phyloP scores from a whole-genome alignment of 371 early-diverging fungal species.

The Mucor lusitanicus region DNA sequence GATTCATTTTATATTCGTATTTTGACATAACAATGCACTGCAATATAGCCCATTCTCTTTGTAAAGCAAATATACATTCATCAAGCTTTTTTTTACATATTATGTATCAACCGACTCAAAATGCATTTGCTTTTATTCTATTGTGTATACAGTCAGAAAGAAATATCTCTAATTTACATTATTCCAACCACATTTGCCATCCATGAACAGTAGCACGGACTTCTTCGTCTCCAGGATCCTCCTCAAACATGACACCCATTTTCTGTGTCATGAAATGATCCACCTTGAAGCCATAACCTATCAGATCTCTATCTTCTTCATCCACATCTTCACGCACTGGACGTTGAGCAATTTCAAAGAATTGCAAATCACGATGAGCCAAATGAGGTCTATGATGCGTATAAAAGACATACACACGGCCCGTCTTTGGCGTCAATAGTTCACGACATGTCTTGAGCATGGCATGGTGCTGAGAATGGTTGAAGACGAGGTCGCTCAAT shows the following conservation, averaged over 20 bases:
- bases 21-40: too few species aligned
- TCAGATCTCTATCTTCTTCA: conserved; percentile 52
- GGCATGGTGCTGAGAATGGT: conserved; percentile 80
- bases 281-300: conserved; percentile 71
- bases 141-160: background rate
- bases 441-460: conserved; percentile 70
- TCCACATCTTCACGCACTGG: conserved; percentile 37
- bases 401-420: conserved; percentile 67
- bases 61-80: too few species aligned
- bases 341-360: conserved; percentile 76
- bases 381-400: conserved; percentile 73
- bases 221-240: conserved; percentile 80
- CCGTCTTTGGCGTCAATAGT: conserved; percentile 60
- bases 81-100: too few species aligned
- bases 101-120: too few species aligned
- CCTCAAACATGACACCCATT: conserved; percentile 86
- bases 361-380: conserved; percentile 77
- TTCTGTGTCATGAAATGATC: conserved; percentile 70
- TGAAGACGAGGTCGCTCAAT: conserved; percentile 90
- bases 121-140: background rate
- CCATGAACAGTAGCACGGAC: conserved; percentile 88
- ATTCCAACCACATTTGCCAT: conserved; percentile 55
- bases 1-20: too few species aligned
- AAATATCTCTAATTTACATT: background rate
- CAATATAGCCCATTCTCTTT: too few species aligned